A percentile compares a stretch with the other conserved stretches of the same genome.
These are phyloP conservation scores for Strobilomyces echinocephalus DNA, from an alignment of 768 basidiomycete genomes.

Conservation along the genomic window DNA sequence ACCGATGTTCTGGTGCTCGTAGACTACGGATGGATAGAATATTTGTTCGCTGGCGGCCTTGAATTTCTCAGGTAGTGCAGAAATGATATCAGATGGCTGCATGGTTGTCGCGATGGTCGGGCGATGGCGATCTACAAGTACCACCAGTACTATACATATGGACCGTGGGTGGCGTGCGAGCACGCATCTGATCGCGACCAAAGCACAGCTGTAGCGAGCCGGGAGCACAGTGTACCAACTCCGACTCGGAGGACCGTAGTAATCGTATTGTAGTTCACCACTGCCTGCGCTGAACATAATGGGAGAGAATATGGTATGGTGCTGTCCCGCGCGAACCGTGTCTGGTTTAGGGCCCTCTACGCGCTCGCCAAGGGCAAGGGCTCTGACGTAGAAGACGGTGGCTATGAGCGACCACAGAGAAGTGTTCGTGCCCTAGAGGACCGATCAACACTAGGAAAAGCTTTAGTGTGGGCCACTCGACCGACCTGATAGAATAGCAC, in stretches of 20 bases:
- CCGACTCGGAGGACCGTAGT: neutral
- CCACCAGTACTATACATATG: too few relatives aligned
- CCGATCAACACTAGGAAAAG: neutral
- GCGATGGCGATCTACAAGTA: neutral
- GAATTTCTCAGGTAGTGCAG: constrained; percentile 49
- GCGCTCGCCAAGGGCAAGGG: constrained; percentile 61
- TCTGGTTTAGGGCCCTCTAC: constrained; percentile 64
- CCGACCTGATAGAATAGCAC: constrained; percentile 74
- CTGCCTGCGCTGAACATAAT: neutral
- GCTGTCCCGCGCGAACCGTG: constrained; percentile 38
- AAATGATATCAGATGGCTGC: constrained; percentile 46
- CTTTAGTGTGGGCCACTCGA: constrained; percentile 9
- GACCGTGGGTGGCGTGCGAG: constrained; percentile 11
- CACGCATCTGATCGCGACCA: neutral
- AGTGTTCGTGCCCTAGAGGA: constrained; percentile 73
- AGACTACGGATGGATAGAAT: constrained; percentile 72
- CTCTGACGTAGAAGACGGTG: constrained; percentile 59
- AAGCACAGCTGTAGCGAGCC: neutral
- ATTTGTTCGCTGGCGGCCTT: constrained; percentile 64
- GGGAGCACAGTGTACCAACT: too few relatives aligned
- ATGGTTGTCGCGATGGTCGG: constrained; percentile 2
- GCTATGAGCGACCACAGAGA: constrained; percentile 78
- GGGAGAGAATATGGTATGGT: neutral
- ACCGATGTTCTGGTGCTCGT: constrained; percentile 54
- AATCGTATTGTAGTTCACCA: neutral